Base-by-base conservation (phyloP, 805 yeast genomes). In the Suhomyces sp. region DNA sequence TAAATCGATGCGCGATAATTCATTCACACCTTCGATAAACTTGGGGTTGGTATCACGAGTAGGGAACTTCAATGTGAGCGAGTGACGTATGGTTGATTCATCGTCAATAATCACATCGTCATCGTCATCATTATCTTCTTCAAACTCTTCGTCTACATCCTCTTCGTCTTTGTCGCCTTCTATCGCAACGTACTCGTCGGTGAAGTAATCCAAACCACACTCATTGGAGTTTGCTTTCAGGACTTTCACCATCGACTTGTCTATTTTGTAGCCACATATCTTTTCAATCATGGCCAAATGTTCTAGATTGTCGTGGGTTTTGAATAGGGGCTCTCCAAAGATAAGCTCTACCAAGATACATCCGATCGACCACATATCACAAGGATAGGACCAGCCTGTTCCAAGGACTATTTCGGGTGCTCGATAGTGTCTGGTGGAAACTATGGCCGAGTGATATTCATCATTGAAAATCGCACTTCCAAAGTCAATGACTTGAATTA, bases 381-480 rank as follows among this genome's bases (percentile, higher is more conserved):
- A 93, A 1, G 97, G 96, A 60, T 81, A 91, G 6, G 97, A 87
- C 98, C 99, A 94, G 17, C 97, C 97, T n/a, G 82, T 78, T 1
- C 97, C 97, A 27, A 94, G 71, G 1, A 93, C 90, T 56, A 94
- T 91, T 66, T 94, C 99, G 0, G 99, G 99, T 0, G 99, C 99
- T 49, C 99, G 76, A 68, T 94, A 94, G 68, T 94, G 99, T 47
- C 99, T 78, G 1, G 99, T 94, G 6, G 97, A 89, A 9, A 94
- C 97, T 13, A 94, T 84, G 19, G 87, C 83, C 3, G 96, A 85
- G 74, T 94, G 99, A 65, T 88, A 91, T 71, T 94, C 98, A 68
- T 92, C 96, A 60, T 88, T 81, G 62, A 94, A 94, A 3, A 96
- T 85, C 0, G 99, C 97, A 39, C 94, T 85, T n/a, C 99, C 99